Base-by-base conservation (phyloP, 2,329 filamentous ascomycete genomes). In the Trichophyton equinum region DNA sequence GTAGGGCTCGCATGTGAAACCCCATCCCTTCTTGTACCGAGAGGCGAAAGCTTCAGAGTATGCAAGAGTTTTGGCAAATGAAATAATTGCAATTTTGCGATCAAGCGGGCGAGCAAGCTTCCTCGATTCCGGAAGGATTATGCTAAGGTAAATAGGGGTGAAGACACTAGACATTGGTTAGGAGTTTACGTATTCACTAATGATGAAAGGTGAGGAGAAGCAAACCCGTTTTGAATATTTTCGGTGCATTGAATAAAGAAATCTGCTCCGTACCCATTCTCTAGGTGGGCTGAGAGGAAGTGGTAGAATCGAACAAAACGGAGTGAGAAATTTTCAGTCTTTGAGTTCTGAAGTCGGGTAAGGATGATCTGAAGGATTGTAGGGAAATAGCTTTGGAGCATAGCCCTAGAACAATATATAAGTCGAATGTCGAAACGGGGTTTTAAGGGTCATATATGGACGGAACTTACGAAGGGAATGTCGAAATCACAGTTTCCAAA, bases 301-400 rank as follows among this genome's bases (percentile, higher is more conserved):
- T 99, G 92, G 73, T 95, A 99, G 79, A 99, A 95, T 38, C 91
- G 87, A 60, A 91, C 88, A 72, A 99, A 96, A 59, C 91, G 87
- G 60, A 89, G 78, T 68, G 91, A 88, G 74, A 95, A 88, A 55
- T 85, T 87, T 68, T 97, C 92, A 0, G 91, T 86, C 76, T 82
- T 94, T 75, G 76, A 89, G 76, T 79, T 86, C 78, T 78, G 80
- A 62, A 89, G 76, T 42, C 85, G 80, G 15, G 85, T 88, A 71
- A 96, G 87, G 69, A 97, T 82, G 46, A 97, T 82, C 62, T 85
- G 85, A 61, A 97, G 79, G 62, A 99, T 88, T 0, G 86, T 84
- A 7, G 82, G 79, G 70, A 95, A 95, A 74, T 91, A 96, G 20
- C 80, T 79, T 65, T 94, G 83, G 60, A 97, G 74, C 0, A 83